These are phyloP conservation scores for Fusarium floridanum DNA, from an alignment of 2,329 filamentous ascomycete genomes.

Conservation along the genomic window DNA sequence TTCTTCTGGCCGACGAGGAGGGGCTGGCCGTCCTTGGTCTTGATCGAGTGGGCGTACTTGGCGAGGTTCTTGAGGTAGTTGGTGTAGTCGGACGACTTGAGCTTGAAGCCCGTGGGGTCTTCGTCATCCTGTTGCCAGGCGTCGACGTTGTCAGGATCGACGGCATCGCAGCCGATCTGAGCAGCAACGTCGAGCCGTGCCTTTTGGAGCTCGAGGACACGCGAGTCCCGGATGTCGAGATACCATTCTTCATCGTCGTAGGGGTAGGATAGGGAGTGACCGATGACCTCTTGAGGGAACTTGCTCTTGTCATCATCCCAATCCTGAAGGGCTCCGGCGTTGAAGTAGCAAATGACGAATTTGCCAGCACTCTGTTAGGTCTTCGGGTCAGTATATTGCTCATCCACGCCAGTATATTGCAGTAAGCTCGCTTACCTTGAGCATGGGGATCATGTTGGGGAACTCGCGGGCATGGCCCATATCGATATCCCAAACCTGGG, in stretches of 20 bases:
- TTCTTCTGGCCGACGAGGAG: conserved; percentile 54
- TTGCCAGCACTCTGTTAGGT: conserved; percentile 43
- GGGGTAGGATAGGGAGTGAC: conserved; percentile 42
- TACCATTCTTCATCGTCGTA: conserved; percentile 49
- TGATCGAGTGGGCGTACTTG: conserved; percentile 46
- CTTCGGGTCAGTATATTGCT: not conserved
- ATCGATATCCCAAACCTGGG: conserved; percentile 51
- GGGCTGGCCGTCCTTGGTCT: conserved; percentile 39
- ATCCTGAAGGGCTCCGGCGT: conserved; percentile 48
- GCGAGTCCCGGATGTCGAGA: conserved; percentile 44
- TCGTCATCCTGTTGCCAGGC: conserved; percentile 45
- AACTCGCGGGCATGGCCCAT: conserved; percentile 45
- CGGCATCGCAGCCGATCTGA: conserved; percentile 49
- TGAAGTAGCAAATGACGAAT: conserved; percentile 52
- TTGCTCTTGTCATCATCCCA: conserved; percentile 46
- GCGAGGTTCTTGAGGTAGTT: conserved; percentile 49
- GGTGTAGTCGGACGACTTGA: conserved; percentile 46
- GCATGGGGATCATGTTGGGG: conserved; percentile 45
- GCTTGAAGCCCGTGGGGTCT: conserved; percentile 48
- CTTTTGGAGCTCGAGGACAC: conserved; percentile 50
- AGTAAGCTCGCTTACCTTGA: conserved; percentile 42
- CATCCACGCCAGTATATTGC: not conserved
- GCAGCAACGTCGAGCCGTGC: conserved; percentile 46
- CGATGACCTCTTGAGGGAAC: conserved; percentile 44
- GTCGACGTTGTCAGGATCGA: conserved; percentile 54